Evolutionary conservation across 768 basidiomycete species (phyloP), one percentile per base, ranked within the genome.

Genomic region (Rhodotorula babjevae): DNA sequence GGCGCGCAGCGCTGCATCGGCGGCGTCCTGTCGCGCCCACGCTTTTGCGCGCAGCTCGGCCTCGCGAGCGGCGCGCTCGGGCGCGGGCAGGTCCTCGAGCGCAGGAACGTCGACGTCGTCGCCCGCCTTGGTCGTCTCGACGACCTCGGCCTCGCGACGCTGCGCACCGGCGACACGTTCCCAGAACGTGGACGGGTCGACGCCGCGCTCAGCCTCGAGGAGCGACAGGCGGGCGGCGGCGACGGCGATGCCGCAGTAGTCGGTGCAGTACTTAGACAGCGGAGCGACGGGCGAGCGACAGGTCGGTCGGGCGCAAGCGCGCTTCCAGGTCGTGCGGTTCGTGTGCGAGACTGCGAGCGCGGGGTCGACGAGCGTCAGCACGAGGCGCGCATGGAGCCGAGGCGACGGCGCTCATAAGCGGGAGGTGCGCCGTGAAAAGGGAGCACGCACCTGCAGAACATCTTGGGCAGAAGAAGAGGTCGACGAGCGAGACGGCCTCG

Each of bases 211-310:
- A 44, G 61, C 2, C 47, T 85, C 85, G 76, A 85, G 85, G 19
- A 85, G 82, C 85, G 87, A 90, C 52, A 82, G 83, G 36, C 86
- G 89, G 74, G 85, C 86, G 6, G 77, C 72, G 29, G 72, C 74
- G 61, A 77, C 79, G 31, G 71, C 73, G 72, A 90, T 82, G 21
- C 92, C 92, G 75, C 92, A 95, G 72, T 89, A 90, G 65, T 91
- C 89, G 23, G 91, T 92, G 80, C 92, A 95, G 79, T 92, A 95
- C 80, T 94, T 94, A 33, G 92, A 93, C 77, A 92, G 88, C 4
- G 86, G 86, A 33, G 90, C 89, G 14, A 89, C 87, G 18, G 92
- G 89, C 72, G 87, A 89, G 79, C 89, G 89, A 78, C 92, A 95
- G 4, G 88, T 75, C 16, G 79, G 68, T 12, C 74, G 70, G 29